A percentile compares a stretch with the other conserved stretches of the same genome.
These are phyloP conservation scores for Neolentinus lepideus DNA, from an alignment of 1,284 basidiomycete genomes.

Conservation along the genomic window DNA sequence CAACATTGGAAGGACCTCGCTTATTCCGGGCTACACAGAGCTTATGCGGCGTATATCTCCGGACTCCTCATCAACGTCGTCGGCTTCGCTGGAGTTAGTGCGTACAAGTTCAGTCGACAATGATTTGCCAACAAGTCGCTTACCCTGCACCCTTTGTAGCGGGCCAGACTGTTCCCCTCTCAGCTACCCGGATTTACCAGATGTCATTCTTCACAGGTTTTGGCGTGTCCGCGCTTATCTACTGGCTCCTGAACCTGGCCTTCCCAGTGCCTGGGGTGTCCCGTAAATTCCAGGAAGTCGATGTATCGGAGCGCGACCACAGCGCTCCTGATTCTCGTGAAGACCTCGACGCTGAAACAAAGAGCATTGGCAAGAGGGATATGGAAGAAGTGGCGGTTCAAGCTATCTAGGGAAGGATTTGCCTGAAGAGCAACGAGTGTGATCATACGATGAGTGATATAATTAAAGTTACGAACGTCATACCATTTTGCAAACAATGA, in stretches of 20 bases:
- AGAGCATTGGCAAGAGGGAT: background rate
- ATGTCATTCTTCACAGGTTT: slow-evolving; percentile 79
- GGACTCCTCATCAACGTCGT: slow-evolving; percentile 83
- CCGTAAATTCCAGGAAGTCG: slow-evolving; percentile 52
- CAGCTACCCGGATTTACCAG: slow-evolving; percentile 64
- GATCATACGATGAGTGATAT: too few relatives aligned
- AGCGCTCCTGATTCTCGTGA: background rate
- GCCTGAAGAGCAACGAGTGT: background rate
- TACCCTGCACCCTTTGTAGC: slow-evolving; percentile 24
- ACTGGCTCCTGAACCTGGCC: slow-evolving; percentile 48
- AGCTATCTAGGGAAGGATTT: background rate
- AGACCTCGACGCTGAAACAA: background rate
- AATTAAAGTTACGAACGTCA: too few relatives aligned
- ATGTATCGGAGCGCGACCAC: slow-evolving; percentile 35
- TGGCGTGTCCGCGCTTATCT: slow-evolving; percentile 58
- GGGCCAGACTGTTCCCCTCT: slow-evolving; percentile 50
- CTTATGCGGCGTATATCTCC: slow-evolving; percentile 64
- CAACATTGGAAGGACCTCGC: too few relatives aligned
- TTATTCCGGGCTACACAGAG: slow-evolving; percentile 28
- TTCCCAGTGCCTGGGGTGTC: slow-evolving; percentile 53
- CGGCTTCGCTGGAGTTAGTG: slow-evolving; percentile 60
- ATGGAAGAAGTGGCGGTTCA: background rate
- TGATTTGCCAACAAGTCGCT: slow-evolving; percentile 10
- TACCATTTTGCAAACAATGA: too few relatives aligned
- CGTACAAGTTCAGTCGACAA: slow-evolving; percentile 21